Evolutionary conservation across 2,329 filamentous ascomycete genomes (phyloP).

Genomic region (Cylindrodendrum hubeiense): DNA sequence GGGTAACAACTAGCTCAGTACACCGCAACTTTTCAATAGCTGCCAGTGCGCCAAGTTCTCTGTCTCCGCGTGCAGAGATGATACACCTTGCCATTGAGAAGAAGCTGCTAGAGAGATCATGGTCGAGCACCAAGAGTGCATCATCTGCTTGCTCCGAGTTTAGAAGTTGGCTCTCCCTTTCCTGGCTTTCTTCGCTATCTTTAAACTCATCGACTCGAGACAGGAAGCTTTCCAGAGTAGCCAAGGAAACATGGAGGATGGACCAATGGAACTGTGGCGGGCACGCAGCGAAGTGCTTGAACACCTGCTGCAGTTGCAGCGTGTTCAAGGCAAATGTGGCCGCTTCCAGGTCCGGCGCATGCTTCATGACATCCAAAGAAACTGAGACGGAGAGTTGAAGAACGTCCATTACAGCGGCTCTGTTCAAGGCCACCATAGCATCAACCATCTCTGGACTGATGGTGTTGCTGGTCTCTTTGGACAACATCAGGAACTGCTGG

Average conservation of each 20-base stretch:
- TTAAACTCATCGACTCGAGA: slow-evolving; percentile 58
- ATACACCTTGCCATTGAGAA: slow-evolving; percentile 61
- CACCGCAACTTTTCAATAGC: slow-evolving; percentile 47
- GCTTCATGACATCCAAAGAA: slow-evolving; percentile 64
- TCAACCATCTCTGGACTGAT: slow-evolving; percentile 61
- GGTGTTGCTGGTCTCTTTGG: slow-evolving; percentile 57
- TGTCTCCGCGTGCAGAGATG: slow-evolving; percentile 40
- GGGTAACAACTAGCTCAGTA: slow-evolving; percentile 57
- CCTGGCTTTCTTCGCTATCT: slow-evolving; percentile 52
- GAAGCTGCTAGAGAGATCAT: slow-evolving; percentile 59
- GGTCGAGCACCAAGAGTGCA: slow-evolving; percentile 60
- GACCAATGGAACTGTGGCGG: slow-evolving; percentile 62
- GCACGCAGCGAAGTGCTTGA: slow-evolving; percentile 59
- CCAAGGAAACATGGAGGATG: slow-evolving; percentile 58
- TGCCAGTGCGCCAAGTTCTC: slow-evolving; percentile 26
- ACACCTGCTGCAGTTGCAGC: slow-evolving; percentile 64
- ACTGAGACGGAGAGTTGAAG: slow-evolving; percentile 61
- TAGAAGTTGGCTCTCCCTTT: slow-evolving; percentile 53
- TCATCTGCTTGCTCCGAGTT: slow-evolving; percentile 61
- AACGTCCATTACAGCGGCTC: slow-evolving; percentile 65
- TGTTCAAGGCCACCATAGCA: slow-evolving; percentile 65
- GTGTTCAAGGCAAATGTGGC: slow-evolving; percentile 64
- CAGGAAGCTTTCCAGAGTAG: slow-evolving; percentile 62
- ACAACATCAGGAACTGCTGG: slow-evolving; percentile 64
- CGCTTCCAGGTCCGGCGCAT: slow-evolving; percentile 59